phyloP scores from a whole-genome alignment of 2,329 filamentous ascomycete species.

The Acephala macrosclerotiorum region DNA sequence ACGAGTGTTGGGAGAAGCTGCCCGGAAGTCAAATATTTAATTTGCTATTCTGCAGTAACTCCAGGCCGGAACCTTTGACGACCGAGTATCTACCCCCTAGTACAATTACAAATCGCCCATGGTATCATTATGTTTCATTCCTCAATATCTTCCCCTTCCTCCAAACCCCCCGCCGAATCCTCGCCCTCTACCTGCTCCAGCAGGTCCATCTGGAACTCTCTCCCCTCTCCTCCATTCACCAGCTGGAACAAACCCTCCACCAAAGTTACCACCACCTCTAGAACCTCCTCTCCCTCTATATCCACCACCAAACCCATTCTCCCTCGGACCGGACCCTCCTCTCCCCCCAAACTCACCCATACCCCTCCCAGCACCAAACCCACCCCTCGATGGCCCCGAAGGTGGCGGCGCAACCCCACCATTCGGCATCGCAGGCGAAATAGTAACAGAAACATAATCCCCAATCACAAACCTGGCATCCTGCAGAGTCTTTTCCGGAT shows the following conservation, averaged over 20 bases:
- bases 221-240: constrained; percentile 76
- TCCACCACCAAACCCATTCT: constrained; percentile 45
- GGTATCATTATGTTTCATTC: constrained; percentile 31
- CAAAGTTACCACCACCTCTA: constrained; percentile 48
- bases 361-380: constrained; percentile 43
- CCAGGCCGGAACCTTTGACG: neutral
- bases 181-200: constrained; percentile 49
- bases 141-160: constrained; percentile 54
- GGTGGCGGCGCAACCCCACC: constrained; percentile 75
- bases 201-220: constrained; percentile 60
- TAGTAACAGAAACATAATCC: constrained; percentile 85
- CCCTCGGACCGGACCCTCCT: constrained; percentile 46
- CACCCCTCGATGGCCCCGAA: constrained; percentile 52
- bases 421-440: constrained; percentile 77
- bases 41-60: neutral
- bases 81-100: neutral
- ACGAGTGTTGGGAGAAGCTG: neutral
- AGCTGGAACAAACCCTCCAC: constrained; percentile 50
- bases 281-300: constrained; percentile 47
- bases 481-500: constrained; percentile 75
- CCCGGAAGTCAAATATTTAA: neutral
- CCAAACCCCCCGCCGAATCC: constrained; percentile 49
- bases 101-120: constrained; percentile 6
- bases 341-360: constrained; percentile 45
- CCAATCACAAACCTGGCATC: constrained; percentile 87